Evolutionary conservation across 371 early-diverging fungal genomes (phyloP), one percentile per base, ranked within the genome.

Genomic region (Syncephalastrum monosporum): DNA sequence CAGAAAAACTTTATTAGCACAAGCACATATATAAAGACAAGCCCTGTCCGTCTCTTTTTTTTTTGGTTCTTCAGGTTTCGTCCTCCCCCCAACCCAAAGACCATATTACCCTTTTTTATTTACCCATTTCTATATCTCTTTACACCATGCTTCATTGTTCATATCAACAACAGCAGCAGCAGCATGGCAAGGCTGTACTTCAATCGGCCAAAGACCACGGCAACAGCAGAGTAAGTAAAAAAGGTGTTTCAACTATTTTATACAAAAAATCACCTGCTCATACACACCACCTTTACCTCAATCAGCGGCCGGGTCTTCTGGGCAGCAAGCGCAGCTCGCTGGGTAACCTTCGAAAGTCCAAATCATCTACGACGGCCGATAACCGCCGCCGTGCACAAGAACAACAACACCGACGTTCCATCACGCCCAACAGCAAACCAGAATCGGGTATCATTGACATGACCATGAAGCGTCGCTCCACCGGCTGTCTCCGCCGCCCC

Each of bases 381-480:
- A 60, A 56, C 15, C 59, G 55, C 16, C 58, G 46, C 27, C 17
- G 42, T 52, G 53, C 43, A 33, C 38, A 33, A 33, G 38, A 33
- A 33, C 56, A 47, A 33, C 63, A 63, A 50, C 38, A 33, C 38
- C 38, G 38, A 33, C 38, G 38, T 10, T 33, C 38, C 38, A 33
- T 33, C 10, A 33, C 38, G 7, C 38, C 38, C 12, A 33, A 33
- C 38, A 33, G 38, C 38, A 33, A 33, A 33, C 38, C 38, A 8
- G 38, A 33, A 10, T 58, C 67, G 2, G 16, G 27, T 27, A 38
- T 42, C 13, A 13, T 55, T 17, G 46, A 55, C 38, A 58, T 72
- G 21, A 49, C 57, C n/a, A 63, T 74, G 55, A 76, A 76, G 55
- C 69, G 77, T 52, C 65, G 74, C 45, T 76, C 77, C 1, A 76